Evolutionary conservation across 2,329 filamentous ascomycete genomes (phyloP).

Genomic region (Aspergillus sp.): DNA sequence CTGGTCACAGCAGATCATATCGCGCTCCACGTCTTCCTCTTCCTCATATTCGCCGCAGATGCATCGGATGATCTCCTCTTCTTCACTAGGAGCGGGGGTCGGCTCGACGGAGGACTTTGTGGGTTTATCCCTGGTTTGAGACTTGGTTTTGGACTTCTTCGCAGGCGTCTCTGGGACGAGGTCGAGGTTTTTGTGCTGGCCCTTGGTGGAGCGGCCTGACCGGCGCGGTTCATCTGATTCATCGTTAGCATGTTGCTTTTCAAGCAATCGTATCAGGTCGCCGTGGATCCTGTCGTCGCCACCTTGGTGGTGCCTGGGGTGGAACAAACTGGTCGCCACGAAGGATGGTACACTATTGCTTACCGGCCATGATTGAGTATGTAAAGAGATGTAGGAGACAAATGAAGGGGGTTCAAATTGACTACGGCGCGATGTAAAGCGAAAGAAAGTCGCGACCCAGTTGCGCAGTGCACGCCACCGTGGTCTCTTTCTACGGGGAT

Average conservation of each 20-base stretch:
- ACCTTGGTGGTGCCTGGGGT: background rate
- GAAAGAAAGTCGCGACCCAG: slow-evolving; percentile 14
- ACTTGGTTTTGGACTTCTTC: slow-evolving; percentile 47
- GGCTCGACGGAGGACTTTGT: slow-evolving; percentile 48
- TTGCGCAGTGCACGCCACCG: slow-evolving; percentile 23
- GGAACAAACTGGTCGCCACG: slow-evolving; percentile 4
- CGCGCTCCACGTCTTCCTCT: slow-evolving; percentile 79
- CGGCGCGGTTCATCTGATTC: slow-evolving; percentile 78
- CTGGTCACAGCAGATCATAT: slow-evolving; percentile 93
- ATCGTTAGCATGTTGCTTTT: slow-evolving; percentile 28
- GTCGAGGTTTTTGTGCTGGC: slow-evolving; percentile 89
- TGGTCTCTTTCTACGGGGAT: slow-evolving; percentile 40
- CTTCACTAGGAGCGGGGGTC: slow-evolving; percentile 44
- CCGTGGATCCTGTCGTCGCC: background rate
- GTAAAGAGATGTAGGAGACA: slow-evolving; percentile 12
- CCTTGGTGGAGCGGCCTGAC: slow-evolving; percentile 94
- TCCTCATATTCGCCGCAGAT: slow-evolving; percentile 86
- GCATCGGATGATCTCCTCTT: slow-evolving; percentile 81
- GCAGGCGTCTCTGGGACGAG: slow-evolving; percentile 58
- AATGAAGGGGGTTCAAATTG: slow-evolving; percentile 26
- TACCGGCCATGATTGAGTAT: slow-evolving; percentile 58
- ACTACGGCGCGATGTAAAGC: slow-evolving; percentile 35
- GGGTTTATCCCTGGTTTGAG: slow-evolving; percentile 44
- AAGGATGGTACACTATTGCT: slow-evolving; percentile 44
- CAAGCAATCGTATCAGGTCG: slow-evolving; percentile 7